Base-by-base conservation (phyloP, 163 green algal genomes). In the Coccomyxa subellipsoidea region DNA sequence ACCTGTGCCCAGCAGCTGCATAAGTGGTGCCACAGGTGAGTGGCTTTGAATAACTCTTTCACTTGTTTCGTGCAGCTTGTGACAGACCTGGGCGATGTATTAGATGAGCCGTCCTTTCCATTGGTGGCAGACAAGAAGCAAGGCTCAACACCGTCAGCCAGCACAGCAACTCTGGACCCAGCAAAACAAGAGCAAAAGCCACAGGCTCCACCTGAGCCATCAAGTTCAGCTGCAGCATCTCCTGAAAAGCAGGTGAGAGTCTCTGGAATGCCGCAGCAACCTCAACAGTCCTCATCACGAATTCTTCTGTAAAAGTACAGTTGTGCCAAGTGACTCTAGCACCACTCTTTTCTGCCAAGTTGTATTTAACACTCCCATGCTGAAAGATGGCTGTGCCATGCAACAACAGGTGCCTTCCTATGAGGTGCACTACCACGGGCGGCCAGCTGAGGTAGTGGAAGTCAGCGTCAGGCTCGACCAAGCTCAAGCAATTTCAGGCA, bases 91-190 rank as follows among this genome's bases (percentile, higher is more conserved):
- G 32, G 71, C 9, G 71, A 80, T 59, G 71, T 84, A 29, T 15
- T 54, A 9, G 80, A 79, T n/a, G 69, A 84, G 47, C 80, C 80
- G 38, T 54, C 78, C 9, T 84, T 84, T 69, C 80, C 80, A 23
- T n/a, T 84, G 39, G 27, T 32, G 32, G 27, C 38, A 23, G 23
- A 78, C 32, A 78, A 78, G 72, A 0, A 40, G 72, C 72, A 40
- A n/a, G 25, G 15, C 18, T 2, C 72, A 15, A 12, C 34, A 47
- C 7, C 36, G 15, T 34, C 72, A 40, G 35, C 40, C 31, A 40
- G 0, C 54, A 54, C 47, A 59, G 47, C 47, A 12, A 59, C 21
- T 27, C 21, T 2, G 47, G 47, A 7, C 23, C 47, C 47, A 59
- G 47, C 47, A 59, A 59, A 59, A 18, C 15, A 59, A 59, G 47